Evolutionary conservation across 108 stramenopile genomes (phyloP).

Genomic region (Cyclotella atomus): DNA sequence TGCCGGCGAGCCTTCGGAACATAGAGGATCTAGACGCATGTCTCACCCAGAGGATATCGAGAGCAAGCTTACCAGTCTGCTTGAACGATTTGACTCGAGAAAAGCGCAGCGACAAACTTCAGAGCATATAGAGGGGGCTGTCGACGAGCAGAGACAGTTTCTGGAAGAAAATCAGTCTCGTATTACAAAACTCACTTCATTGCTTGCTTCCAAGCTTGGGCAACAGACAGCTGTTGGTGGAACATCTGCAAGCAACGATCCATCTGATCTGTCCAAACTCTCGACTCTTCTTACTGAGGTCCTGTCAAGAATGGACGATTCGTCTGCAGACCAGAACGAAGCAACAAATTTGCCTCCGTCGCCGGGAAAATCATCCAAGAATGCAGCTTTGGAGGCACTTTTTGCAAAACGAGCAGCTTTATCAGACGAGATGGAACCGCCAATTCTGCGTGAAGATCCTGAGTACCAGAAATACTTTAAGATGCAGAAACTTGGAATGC

Average conservation of each 20-base stretch:
- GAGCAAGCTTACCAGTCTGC: slow-evolving; percentile 21
- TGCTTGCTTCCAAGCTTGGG: slow-evolving; percentile 29
- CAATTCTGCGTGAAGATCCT: slow-evolving; percentile 67
- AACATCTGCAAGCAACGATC: not conserved
- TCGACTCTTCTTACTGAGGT: slow-evolving; percentile 40
- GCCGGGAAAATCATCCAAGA: not conserved
- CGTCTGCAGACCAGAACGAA: not conserved
- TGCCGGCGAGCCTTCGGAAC: not conserved
- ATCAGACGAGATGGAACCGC: slow-evolving; percentile 13
- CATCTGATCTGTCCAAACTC: slow-evolving; percentile 27
- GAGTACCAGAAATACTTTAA: slow-evolving; percentile 83
- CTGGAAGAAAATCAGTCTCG: slow-evolving; percentile 23
- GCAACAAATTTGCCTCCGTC: not conserved
- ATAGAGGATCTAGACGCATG: slow-evolving; percentile 10
- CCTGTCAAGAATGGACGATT: slow-evolving; percentile 27
- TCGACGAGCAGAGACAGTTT: slow-evolving; percentile 20
- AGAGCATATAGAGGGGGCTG: not conserved
- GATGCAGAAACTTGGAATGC: slow-evolving; percentile 73
- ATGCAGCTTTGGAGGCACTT: slow-evolving; percentile 24
- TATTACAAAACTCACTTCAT: slow-evolving; percentile 33
- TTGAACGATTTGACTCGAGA: slow-evolving; percentile 33
- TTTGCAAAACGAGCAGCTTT: slow-evolving; percentile 25
- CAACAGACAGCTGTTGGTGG: slow-evolving; percentile 3
- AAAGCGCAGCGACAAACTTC: not conserved
- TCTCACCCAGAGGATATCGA: slow-evolving; percentile 36